Percentiles rank a stretch among this genome's conserved stretches.
Evolutionary conservation across 2,329 filamentous ascomycete genomes (phyloP).

Genomic region (Verticillium dahliae): DNA sequence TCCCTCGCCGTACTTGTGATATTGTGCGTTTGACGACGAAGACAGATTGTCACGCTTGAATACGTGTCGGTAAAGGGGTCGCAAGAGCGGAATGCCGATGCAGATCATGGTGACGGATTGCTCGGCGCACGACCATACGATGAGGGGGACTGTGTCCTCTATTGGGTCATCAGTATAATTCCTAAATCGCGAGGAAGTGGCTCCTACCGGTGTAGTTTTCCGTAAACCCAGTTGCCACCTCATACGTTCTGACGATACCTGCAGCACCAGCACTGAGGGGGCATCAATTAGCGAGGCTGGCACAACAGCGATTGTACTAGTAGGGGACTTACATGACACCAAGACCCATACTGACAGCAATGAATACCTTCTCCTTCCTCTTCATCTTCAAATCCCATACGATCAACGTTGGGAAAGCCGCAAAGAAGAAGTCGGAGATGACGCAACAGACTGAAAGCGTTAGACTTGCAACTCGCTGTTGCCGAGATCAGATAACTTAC

Average conservation of each 20-base stretch:
- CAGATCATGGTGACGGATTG: slow-evolving; percentile 21
- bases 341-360: slow-evolving; percentile 19
- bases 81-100: neutral
- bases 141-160: slow-evolving; percentile 26
- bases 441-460: slow-evolving; percentile 7
- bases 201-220: slow-evolving; percentile 10
- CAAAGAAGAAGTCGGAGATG: slow-evolving; percentile 29
- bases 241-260: slow-evolving; percentile 18
- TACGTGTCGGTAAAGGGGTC: neutral
- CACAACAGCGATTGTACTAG: neutral
- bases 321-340: slow-evolving; percentile 14
- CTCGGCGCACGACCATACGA: slow-evolving; percentile 30
- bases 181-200: rapidly evolving
- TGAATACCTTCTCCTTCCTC: slow-evolving; percentile 26
- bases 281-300: neutral
- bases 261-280: slow-evolving; percentile 16
- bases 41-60: neutral
- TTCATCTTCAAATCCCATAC: slow-evolving; percentile 30
- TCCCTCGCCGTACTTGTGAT: neutral
- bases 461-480: slow-evolving; percentile 1
- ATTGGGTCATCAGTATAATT: slow-evolving; percentile 1
- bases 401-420: slow-evolving; percentile 33
- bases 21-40: neutral
- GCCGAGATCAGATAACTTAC: neutral
- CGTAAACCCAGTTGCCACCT: slow-evolving; percentile 19